Base-by-base conservation (phyloP, 306 rosid species). In the Fagus sylvatica region DNA sequence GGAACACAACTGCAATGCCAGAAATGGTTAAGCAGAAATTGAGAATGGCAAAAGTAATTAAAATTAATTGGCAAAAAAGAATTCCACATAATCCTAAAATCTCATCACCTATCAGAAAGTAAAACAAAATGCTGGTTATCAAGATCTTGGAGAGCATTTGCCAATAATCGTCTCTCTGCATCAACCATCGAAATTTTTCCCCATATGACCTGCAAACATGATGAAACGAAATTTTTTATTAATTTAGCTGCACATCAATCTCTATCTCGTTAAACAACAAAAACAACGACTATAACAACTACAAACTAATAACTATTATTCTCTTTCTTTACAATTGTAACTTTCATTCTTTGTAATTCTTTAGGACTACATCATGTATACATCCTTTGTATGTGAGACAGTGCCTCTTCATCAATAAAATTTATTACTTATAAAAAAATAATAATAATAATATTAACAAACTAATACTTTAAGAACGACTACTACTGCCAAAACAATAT, bases 101-200 rank as follows among this genome's bases (percentile, higher is more conserved):
- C 61, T 56, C 37, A 56, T 81, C 74, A 93, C 99, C 99, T 96
- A 54, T 96, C 97, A 84, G 99, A 96, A 81, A 96, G 96, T 89
- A 96, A 83, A 74, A 96, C 89, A 84, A 96, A 96, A 49, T 96
- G 98, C 87, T 90, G 96, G 81, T 96, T 96, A 80, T 89, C 90
- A 42, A 87, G 88, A 91, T 96, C 99, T 73, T 91, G 84, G 66
- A 96, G 98, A 76, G 99, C 99, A 78, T 80, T 81, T 65, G 94
- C 94, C 82, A 96, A 79, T 72, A 96, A 82, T 76, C 99, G 83
- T 82, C 91, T 93, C 91, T 96, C 99, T 17, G 99, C 99, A 90
- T 93, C 98, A 56, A 96, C 89, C 99, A 96, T 96, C 53, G 99
- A 90, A 84, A 96, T 96, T 84, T 90, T 96, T 13, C 99, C 99